Conservation (phyloP, 306 rosid genomes). For the Sicyos baderoa region DNA sequence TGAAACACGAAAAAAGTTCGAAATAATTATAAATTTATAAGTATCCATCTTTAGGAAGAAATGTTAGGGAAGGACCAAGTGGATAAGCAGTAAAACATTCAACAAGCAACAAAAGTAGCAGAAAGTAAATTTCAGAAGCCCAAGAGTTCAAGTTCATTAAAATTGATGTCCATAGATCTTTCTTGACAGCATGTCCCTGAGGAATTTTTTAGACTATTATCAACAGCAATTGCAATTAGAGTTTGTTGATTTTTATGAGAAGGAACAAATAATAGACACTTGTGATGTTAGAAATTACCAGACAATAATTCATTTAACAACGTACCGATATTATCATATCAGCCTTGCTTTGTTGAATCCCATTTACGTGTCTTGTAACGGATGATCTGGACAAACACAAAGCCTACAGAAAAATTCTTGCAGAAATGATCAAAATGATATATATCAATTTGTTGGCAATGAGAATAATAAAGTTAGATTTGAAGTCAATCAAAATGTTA, state of each 20-base stretch:
- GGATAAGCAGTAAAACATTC: too few species aligned
- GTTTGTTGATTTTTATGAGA: neutral
- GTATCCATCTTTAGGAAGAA: neutral
- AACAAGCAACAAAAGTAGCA: neutral
- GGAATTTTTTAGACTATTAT: neutral
- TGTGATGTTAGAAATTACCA: neutral
- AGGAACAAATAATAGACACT: neutral
- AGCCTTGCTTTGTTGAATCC: conserved; percentile 56
- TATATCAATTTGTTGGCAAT: neutral
- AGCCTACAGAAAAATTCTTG: conserved; percentile 42
- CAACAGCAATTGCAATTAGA: neutral
- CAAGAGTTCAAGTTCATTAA: neutral
- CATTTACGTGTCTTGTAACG: conserved; percentile 41
- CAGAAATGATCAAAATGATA: conserved; percentile 4
- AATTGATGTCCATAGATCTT: neutral
- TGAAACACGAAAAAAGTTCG: neutral
- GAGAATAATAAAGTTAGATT: neutral
- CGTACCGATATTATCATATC: conserved; percentile 77
- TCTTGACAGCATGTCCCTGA: neutral
- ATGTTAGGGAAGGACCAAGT: too few species aligned
- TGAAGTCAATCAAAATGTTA: neutral
- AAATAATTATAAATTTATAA: neutral
- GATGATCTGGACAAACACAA: conserved; percentile 46
- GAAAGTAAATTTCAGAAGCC: neutral
- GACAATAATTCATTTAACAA: conserved; percentile 17